phyloP scores from a whole-genome alignment of 2,329 filamentous ascomycete genomes.

The Laburnicola sp. region DNA sequence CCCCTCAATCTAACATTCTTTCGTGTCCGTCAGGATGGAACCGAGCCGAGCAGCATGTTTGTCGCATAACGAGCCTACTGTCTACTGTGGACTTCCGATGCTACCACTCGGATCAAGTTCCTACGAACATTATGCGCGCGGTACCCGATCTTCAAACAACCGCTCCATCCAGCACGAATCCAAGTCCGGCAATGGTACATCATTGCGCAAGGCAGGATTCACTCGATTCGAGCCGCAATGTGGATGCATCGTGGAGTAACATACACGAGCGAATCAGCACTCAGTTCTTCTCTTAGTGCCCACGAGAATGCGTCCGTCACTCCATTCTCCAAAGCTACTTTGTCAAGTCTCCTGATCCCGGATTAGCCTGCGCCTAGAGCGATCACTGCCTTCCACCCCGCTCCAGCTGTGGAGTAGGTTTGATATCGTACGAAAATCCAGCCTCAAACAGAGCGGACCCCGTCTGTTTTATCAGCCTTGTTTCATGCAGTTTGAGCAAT shows the following conservation, averaged over 20 bases:
- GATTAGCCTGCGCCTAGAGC: too few relatives aligned
- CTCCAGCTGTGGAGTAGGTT: background rate
- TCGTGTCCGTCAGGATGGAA: too few relatives aligned
- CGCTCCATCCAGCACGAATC: background rate
- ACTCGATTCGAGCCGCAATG: background rate
- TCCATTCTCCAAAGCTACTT: too few relatives aligned
- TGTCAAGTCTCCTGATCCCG: too few relatives aligned
- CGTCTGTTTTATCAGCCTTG: constrained; percentile 4
- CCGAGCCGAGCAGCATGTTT: too few relatives aligned
- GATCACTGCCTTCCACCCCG: too few relatives aligned
- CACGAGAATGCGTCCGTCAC: background rate
- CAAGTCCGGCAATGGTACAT: constrained; percentile 1
- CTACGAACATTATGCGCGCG: background rate
- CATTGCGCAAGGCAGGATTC: constrained; percentile 18
- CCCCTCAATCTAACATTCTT: too few relatives aligned
- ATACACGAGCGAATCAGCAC: constrained; percentile 1
- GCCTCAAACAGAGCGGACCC: constrained; percentile 11
- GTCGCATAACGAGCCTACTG: too few relatives aligned
- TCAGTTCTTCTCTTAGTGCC: background rate
- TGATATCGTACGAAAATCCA: background rate
- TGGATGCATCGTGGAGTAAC: too few relatives aligned
- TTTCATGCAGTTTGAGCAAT: background rate
- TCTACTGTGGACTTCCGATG: too few relatives aligned
- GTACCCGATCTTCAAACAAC: background rate
- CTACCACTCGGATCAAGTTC: too few relatives aligned